Evolutionary conservation across 169 alveolate genomes (phyloP), one percentile per base, ranked within the genome.

Genomic region (Cryptosporidium muris): DNA sequence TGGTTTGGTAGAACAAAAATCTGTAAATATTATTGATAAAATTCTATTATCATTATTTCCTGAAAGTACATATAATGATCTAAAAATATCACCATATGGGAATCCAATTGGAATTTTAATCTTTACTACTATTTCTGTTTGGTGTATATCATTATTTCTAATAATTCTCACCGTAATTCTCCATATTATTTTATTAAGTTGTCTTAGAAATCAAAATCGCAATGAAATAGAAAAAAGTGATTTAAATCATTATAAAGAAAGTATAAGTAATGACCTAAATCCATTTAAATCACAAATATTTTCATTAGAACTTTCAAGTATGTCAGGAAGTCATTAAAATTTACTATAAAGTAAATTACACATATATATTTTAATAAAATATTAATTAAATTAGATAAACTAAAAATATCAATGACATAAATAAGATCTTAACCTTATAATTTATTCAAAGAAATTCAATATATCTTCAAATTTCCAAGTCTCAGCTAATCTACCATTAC

Each of bases 61-160:
- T 9, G 85, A 74, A 36, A 47, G 47, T 16, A 9, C 25, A 8
- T 74, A 74, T 38, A 38, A 58, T 58, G 54, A 58, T 42, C 43
- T 74, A 5, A 74, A 58, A 47, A 58, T 68, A 9, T 74, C 85
- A 3, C 85, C 85, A 37, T 74, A 47, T 60, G 68, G 68, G 7
- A 54, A 60, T 34, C 54, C 62, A 37, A 74, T 58, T 47, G 11
- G 54, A 6, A 74, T 58, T 14, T 47, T 58, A 34, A 14, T 47
- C 14, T 47, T 74, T 45, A 34, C 60, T 14, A 60, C 85, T 5
- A 2, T 34, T 11, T 4, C 54, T 7, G 3, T 74, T 42, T 74
- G 85, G 85, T n/a, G 16, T 4, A 42, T n/a, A 60, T 5, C 38
- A 9, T 34, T 60, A 3, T 5, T 8, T 11, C 25, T 2, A 3